These are phyloP conservation scores for Salix caprea DNA, from an alignment of 345 rosid species.

Conservation along the genomic window DNA sequence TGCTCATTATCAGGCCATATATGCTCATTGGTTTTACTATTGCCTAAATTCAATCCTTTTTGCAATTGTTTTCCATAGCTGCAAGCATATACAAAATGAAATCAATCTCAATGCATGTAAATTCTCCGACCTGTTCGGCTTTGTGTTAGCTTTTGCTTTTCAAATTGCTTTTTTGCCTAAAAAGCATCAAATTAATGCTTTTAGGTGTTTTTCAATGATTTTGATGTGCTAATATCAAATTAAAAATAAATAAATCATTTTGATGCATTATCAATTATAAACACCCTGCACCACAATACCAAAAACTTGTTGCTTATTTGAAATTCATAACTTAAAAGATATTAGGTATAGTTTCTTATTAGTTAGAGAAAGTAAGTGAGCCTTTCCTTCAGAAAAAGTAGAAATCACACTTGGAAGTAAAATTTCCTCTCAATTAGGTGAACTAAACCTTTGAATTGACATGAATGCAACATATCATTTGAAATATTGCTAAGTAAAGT, in stretches of 20 bases:
- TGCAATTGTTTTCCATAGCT: background rate
- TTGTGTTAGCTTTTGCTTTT: too few relatives aligned
- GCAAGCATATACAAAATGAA: background rate
- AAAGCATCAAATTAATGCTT: too few relatives aligned
- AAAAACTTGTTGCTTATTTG: background rate
- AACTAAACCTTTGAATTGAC: background rate
- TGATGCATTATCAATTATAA: too few relatives aligned
- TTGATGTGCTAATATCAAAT: too few relatives aligned
- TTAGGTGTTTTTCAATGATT: too few relatives aligned
- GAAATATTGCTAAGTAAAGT: background rate
- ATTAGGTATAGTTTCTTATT: too few relatives aligned
- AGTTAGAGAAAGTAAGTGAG: background rate
- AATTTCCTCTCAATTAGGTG: background rate
- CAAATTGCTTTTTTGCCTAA: too few relatives aligned
- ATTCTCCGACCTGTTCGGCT: background rate
- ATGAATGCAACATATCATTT: background rate
- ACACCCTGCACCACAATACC: too few relatives aligned
- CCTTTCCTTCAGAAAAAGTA: background rate
- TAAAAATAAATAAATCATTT: too few relatives aligned
- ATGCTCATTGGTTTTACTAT: conserved; percentile 2
- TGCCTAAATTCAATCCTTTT: background rate
- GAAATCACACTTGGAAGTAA: background rate
- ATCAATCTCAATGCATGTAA: background rate
- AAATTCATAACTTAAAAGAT: background rate
- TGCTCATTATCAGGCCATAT: background rate